A percentile compares a stretch with the other conserved stretches of the same genome.
Conservation (phyloP, 106 monocot species). For the Allium cepa region DNA sequence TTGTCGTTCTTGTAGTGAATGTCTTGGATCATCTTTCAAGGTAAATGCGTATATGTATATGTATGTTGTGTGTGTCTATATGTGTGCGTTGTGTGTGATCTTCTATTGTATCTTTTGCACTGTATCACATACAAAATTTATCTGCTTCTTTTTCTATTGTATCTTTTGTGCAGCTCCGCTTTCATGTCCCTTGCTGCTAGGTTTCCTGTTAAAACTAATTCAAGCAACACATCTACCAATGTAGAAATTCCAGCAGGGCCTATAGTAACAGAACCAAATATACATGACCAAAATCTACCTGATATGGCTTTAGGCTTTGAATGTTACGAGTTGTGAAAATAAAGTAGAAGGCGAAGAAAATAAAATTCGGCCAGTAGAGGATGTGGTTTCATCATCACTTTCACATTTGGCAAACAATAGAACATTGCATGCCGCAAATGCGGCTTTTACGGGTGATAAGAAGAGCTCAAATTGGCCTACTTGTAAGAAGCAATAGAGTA, state of each 20-base stretch:
- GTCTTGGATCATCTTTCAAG: conserved; percentile 83
- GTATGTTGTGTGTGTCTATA: too few relatives aligned
- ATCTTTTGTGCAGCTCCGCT: conserved; percentile 58
- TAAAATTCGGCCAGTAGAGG: conserved; percentile 13
- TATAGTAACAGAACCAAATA: conserved; percentile 16
- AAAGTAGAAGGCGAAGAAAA: conserved; percentile 28
- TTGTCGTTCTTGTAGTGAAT: too few relatives aligned
- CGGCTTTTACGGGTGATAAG: neutral
- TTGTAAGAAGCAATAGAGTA: neutral
- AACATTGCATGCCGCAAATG: conserved; percentile 11
- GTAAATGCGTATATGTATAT: conserved; percentile 8
- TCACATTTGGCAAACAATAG: conserved; percentile 31
- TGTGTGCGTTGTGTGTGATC: too few relatives aligned
- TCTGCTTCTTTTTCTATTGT: neutral
- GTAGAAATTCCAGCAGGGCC: conserved; percentile 12
- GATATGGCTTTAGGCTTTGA: conserved; percentile 15
- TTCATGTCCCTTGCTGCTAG: conserved; percentile 83
- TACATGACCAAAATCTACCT: conserved; percentile 16
- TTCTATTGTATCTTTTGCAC: too few relatives aligned
- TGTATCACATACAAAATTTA: too few relatives aligned
- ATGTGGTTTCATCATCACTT: conserved; percentile 9
- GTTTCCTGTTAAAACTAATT: conserved; percentile 37
- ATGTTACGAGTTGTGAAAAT: conserved; percentile 7
- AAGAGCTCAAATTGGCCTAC: neutral
- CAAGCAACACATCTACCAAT: neutral